These are phyloP conservation scores for Cylindrodendrum hubeiense DNA, from an alignment of 2,329 filamentous ascomycete species.

Conservation along the genomic window DNA sequence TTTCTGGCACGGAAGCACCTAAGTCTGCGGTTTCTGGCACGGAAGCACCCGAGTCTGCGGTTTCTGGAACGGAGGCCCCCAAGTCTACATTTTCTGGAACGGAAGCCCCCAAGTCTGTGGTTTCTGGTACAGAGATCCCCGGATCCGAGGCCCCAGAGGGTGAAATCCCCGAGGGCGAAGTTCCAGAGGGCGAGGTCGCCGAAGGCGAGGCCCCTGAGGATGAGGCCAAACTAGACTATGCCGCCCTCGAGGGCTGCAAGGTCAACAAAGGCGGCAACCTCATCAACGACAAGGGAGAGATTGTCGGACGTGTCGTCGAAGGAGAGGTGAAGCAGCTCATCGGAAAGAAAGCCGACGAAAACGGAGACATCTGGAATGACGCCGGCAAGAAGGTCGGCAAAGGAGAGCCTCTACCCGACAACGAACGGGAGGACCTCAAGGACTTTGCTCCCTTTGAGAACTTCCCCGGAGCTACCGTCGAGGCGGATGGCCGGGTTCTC, in stretches of 20 bases:
- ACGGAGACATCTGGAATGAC: constrained; percentile 80
- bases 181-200: constrained; percentile 52
- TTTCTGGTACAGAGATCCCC: background rate
- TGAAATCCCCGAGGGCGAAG: constrained; percentile 46
- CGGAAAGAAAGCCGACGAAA: constrained; percentile 72
- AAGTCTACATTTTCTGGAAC: constrained; percentile 58
- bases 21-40: constrained; percentile 10
- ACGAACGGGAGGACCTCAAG: constrained; percentile 62
- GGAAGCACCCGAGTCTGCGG: too few relatives aligned
- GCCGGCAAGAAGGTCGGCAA: constrained; percentile 76
- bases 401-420: constrained; percentile 69
- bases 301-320: constrained; percentile 72
- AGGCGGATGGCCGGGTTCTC: constrained; percentile 64
- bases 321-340: constrained; percentile 74
- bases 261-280: constrained; percentile 72
- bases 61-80: too few relatives aligned
- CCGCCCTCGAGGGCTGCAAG: constrained; percentile 63
- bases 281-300: constrained; percentile 63
- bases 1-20: background rate
- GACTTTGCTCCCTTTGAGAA: constrained; percentile 68
- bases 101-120: constrained; percentile 37
- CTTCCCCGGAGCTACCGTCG: constrained; percentile 67
- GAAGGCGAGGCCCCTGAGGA: constrained; percentile 45
- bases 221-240: constrained; percentile 55
- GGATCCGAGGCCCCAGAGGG: constrained; percentile 42